phyloP scores from a whole-genome alignment of 768 basidiomycete species.

The Lactarius deliciosus region DNA sequence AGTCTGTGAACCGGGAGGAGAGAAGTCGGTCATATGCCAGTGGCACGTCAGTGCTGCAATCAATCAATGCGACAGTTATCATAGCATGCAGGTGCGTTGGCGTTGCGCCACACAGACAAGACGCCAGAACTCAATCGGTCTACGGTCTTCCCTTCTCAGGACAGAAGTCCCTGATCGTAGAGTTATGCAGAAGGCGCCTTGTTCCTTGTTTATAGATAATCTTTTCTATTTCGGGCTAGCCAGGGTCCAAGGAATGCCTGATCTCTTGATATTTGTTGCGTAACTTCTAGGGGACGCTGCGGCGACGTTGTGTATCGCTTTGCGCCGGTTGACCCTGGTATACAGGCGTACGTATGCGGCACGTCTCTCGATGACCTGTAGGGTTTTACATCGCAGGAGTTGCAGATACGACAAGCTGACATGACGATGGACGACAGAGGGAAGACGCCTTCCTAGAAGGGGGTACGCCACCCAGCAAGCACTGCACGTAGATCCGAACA shows the following conservation, averaged over 20 bases:
- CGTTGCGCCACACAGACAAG: too few relatives aligned
- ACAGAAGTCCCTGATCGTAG: background rate
- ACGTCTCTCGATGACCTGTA: background rate
- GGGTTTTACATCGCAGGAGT: background rate
- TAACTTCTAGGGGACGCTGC: background rate
- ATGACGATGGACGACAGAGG: background rate
- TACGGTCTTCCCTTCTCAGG: too few relatives aligned
- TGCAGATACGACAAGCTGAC: background rate
- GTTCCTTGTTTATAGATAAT: background rate
- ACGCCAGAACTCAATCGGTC: background rate
- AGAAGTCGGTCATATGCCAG: background rate
- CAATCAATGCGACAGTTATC: too few relatives aligned
- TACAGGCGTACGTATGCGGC: background rate
- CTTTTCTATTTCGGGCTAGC: background rate
- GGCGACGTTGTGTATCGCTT: background rate
- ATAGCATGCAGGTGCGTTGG: too few relatives aligned
- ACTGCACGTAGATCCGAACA: background rate
- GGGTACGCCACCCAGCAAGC: background rate
- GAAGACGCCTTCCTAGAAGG: background rate
- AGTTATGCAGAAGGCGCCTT: background rate
- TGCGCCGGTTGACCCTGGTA: background rate
- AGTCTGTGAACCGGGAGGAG: background rate
- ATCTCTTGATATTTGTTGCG: background rate
- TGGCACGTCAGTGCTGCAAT: too few relatives aligned
- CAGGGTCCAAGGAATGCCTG: background rate